Percentiles rank a stretch among this genome's conserved stretches.
These are phyloP conservation scores for Naganishia vaughanmartiniae DNA, from an alignment of 768 basidiomycete species.

Conservation along the genomic window DNA sequence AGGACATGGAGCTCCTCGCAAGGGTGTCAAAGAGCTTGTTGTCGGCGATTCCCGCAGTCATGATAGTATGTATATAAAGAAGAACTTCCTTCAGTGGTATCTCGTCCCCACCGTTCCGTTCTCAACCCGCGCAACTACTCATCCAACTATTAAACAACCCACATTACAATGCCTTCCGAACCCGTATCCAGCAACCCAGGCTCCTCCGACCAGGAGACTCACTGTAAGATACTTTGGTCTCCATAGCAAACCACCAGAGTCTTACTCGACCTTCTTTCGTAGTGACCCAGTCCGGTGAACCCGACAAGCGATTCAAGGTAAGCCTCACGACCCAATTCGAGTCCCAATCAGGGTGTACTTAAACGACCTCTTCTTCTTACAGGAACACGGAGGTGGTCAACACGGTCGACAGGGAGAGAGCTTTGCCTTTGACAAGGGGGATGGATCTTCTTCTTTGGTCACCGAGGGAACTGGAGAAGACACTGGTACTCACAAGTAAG, in stretches of 20 bases:
- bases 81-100: background rate
- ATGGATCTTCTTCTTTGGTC: slow-evolving; percentile 42
- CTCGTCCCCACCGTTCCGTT: background rate
- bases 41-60: background rate
- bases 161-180: slow-evolving; percentile 21
- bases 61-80: background rate
- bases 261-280: background rate
- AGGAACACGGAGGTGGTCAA: slow-evolving; percentile 51
- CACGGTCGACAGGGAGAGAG: slow-evolving; percentile 37
- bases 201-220: slow-evolving; percentile 16
- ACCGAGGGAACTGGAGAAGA: slow-evolving; percentile 47
- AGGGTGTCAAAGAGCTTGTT: background rate
- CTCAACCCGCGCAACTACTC: background rate
- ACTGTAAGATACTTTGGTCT: background rate
- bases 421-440: slow-evolving; percentile 55
- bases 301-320: slow-evolving; percentile 48
- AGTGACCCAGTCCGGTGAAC: slow-evolving; percentile 37
- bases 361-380: slow-evolving; percentile 37
- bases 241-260: too few relatives aligned
- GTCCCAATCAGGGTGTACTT: background rate
- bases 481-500: slow-evolving; percentile 45
- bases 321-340: background rate
- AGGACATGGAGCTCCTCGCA: background rate
- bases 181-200: slow-evolving; percentile 17
- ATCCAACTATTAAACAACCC: background rate